Evolutionary conservation across 1,139 yeast species (phyloP).

Genomic region (Taphrina populina): DNA sequence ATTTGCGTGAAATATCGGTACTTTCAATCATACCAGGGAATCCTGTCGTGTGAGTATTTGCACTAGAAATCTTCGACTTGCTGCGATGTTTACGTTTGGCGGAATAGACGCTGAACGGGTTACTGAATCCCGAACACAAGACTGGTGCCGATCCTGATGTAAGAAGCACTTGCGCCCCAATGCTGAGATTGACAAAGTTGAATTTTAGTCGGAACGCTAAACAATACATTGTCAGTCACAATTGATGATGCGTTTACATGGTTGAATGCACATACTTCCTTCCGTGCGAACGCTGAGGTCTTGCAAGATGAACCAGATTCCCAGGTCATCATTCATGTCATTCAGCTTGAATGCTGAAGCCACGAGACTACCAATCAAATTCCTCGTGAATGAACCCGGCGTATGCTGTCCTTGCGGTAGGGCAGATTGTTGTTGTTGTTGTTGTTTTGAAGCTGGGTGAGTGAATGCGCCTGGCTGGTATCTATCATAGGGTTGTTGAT

Average conservation of each 20-base stretch:
- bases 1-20: slow-evolving; percentile 48
- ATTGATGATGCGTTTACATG: too few species aligned
- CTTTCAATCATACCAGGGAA: slow-evolving; percentile 52
- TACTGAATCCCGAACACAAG: slow-evolving; percentile 45
- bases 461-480: too few species aligned
- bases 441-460: neutral
- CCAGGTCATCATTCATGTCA: slow-evolving; percentile 46
- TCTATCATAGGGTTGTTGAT: too few species aligned
- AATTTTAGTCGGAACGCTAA: slow-evolving; percentile 47
- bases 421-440: neutral
- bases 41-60: slow-evolving; percentile 37
- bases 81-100: slow-evolving; percentile 43
- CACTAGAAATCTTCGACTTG: neutral
- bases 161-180: slow-evolving; percentile 23
- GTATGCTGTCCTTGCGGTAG: neutral
- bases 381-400: slow-evolving; percentile 44
- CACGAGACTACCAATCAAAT: slow-evolving; percentile 49
- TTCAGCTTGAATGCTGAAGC: slow-evolving; percentile 48
- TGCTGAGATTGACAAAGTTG: slow-evolving; percentile 45
- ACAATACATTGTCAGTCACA: neutral
- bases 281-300: slow-evolving; percentile 51
- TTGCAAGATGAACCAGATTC: slow-evolving; percentile 51
- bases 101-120: slow-evolving; percentile 47
- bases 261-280: slow-evolving; percentile 44
- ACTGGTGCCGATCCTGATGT: slow-evolving; percentile 43